Base-by-base conservation (phyloP, 306 rosid species). In the Acmispon strigosus region DNA sequence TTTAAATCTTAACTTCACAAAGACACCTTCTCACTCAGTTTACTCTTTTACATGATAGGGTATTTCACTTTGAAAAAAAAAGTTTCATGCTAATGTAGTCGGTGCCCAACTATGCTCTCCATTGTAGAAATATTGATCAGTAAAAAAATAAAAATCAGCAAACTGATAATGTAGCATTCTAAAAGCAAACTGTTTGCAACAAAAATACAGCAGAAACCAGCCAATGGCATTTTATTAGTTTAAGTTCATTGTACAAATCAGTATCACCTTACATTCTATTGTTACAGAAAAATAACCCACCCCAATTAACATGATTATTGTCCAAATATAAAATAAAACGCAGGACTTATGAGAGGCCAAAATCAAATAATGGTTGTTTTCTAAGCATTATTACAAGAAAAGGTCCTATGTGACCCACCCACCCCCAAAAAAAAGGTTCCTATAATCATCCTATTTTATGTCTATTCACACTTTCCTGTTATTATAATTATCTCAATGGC, bases 391-490 rank as follows among this genome's bases (percentile, higher is more conserved):
- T 10, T 15, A 37, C 32, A 62, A 37, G 17, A 51, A 45, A n/a
- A n/a, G n/a, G n/a, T n/a, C n/a, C n/a, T n/a, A n/a, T n/a, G n/a
- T n/a, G n/a, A n/a, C n/a, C n/a, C n/a, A n/a, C n/a, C n/a, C n/a
- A n/a, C n/a, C n/a, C n/a, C n/a, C n/a, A n/a, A n/a, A n/a, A 32
- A 32, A 32, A 27, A 29, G 24, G 8, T 42, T 24, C 52, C 71
- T 15, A 51, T 20, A 14, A 72, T 65, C 60, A 37, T 68, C 67
- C 76, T 75, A 37, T 19, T 66, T 57, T 80, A 71, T 75, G 44
- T 65, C 61, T 75, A 59, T 76, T 43, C 73, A 85, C 84, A 78
- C 5, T 65, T 53, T 56, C 47, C 50, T 72, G 78, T 70, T 75
- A 78, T 27, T 32, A 32, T 32, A 6, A 32, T 8, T 32, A 50